Base-by-base conservation (phyloP, 2,329 filamentous ascomycete genomes). In the Stagonosporopsis chrysanthemi region DNA sequence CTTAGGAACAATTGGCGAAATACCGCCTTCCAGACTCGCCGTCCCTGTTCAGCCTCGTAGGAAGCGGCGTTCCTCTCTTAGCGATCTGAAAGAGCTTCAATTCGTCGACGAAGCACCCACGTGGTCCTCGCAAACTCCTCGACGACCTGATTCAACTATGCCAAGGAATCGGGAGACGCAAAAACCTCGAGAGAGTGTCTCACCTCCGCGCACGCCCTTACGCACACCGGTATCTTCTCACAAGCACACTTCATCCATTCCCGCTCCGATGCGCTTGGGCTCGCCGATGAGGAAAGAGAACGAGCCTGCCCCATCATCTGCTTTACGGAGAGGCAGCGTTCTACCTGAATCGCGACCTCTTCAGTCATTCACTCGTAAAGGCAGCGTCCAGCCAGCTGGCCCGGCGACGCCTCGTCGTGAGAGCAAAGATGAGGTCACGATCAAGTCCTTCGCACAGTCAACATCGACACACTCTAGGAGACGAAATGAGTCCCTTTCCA, bases 51-150 rank as follows among this genome's bases (percentile, higher is more conserved):
- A 72, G 65, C 73, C 73, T 52, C 72, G 74, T 60, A 93, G 88
- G 79, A 97, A 96, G 80, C 85, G 94, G 52, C 88, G 94, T 72
- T 97, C 93, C 78, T 97, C 93, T 24, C 79, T 98, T 39, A 97
- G 93, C 4, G 94, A 98, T 74, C 82, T 98, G 44, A 90, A 87
- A 65, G 83, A 81, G 53, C 80, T 91, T 17, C 88, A 94, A 77
- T 82, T 86, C 52, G 82, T 72, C 70, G 62, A 88, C 54, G 61
- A 75, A 61, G 66, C 70, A 35, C 74, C 75, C 44, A 66, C 66
- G 59, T 77, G 74, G 75, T 74, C 72, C 40, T 70, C 75, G 40
- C 71, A 76, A 67, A 75, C 73, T 64, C 74, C 75, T 60, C 70
- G 66, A 40, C 65, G 65, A 49, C 62, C 64, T 17, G 71, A 72